Base-by-base conservation (phyloP, 441 rosid species). In the Populus hybrid region DNA sequence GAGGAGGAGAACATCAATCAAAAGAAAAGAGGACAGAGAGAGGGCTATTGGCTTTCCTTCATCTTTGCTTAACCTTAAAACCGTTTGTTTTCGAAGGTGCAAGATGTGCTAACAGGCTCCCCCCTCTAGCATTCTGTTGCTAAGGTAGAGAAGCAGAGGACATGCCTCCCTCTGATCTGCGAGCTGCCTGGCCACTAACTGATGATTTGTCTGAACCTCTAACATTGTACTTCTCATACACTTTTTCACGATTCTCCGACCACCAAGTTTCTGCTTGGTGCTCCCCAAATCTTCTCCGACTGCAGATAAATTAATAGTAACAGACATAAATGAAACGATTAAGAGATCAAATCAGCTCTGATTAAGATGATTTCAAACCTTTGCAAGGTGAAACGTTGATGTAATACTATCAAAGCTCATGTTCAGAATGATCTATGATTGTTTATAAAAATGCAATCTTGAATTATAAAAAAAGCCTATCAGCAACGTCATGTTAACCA, bases 261-360 rank as follows among this genome's bases (percentile, higher is more conserved):
- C 99, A 96, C 98, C 99, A 96, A 6, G 88, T 86, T 83, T 94
- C 96, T 5, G 98, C 99, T 82, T 96, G 98, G 76, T 94, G 97
- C 88, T 96, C 99, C 28, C 89, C 94, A 69, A 93, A 96, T 87
- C 96, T 93, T 88, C 95, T 88, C 77, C 98, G 98, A 81, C 98
- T 94, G 88, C 87, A 86, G 20, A 84, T 73, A 38, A 53, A 53
- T 53, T 53, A 53, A 53, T 53, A 53, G n/a, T 18, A 18, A 53
- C 6, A 18, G 3, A 53, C 61, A 53, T 53, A 0, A 53, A 53
- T 20, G 42, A 34, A 30, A 10, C 32, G 1, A 69, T 20, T 30
- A 50, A 6, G 7, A 50, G 7, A 50, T 50, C 57, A 50, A 14
- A 50, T 50, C 20, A 50, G 57, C 57, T 50, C 57, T 50, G 57